phyloP scores from a whole-genome alignment of 257 asterid species.

The Nicotiana obtusifolia region DNA sequence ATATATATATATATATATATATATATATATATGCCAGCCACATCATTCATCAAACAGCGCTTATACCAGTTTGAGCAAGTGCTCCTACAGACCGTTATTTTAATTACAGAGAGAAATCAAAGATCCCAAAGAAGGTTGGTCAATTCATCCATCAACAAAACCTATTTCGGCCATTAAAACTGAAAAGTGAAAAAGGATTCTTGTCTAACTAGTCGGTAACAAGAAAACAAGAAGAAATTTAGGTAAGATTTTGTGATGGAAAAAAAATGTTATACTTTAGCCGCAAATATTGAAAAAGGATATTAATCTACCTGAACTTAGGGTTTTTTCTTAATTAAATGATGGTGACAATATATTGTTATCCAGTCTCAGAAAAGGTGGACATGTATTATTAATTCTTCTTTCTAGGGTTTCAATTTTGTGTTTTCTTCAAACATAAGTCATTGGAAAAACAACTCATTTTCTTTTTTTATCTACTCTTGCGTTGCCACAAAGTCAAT shows the following conservation, averaged over 20 bases:
- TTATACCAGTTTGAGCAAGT: background rate
- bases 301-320: background rate
- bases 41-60: background rate
- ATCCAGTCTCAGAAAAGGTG: background rate
- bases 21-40: too few relatives aligned
- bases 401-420: background rate
- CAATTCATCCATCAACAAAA: background rate
- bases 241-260: background rate
- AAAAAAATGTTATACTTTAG: background rate
- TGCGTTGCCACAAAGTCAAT: background rate
- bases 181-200: background rate
- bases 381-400: background rate
- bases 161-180: background rate
- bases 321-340: background rate
- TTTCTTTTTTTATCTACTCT: background rate
- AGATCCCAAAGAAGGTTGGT: background rate
- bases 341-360: slow-evolving; percentile 3
- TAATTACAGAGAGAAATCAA: background rate
- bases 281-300: slow-evolving; percentile 1
- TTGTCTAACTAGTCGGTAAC: slow-evolving; percentile 6
- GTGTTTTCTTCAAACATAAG: background rate
- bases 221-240: background rate
- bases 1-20: too few relatives aligned
- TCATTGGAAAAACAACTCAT: background rate
- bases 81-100: background rate